Evolutionary conservation across 2,329 filamentous ascomycete species (phyloP), one percentile per base, ranked within the genome.

Genomic region (Pseudocercospora fijiensis): DNA sequence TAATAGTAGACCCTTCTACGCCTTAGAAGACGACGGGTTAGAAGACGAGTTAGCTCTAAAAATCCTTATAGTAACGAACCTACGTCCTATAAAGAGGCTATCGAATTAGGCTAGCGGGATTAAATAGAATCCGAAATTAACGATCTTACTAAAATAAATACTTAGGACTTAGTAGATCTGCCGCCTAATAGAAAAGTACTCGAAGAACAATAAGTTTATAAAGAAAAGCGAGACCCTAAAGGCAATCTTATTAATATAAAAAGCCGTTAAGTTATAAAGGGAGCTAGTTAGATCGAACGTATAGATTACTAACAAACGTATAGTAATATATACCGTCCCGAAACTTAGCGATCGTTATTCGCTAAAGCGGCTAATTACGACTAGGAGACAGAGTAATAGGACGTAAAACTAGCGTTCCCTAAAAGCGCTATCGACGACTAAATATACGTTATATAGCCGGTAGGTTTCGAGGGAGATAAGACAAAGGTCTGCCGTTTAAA

Each of bases 391-490:
- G 56, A 37, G 22, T 26, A 58, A 58, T 41, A 41, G 33, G 28
- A 58, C 33, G 30, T 58, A 62, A 62, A 37, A 37, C 13, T 37
- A 37, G 30, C 30, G 30, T 37, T 37, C 13, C 13, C 30, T 37
- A 37, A 37, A 57, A 62, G 60, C 55, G n/a, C 55, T 57, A 62
- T 62, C 49, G 53, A 62, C 58, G 58, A 62, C 11, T 52, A 62
- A 37, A 51, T 62, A 30, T 62, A 62, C 27, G 41, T 62, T n/a
- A 26, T 57, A 22, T 20, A 62, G 60, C 60, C 52, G 33, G 58
- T 57, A 24, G 60, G 60, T 57, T 62, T 62, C 52, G 52, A 57
- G 20, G 41, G 37, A 18, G 37, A 56, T 22, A 55, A 56, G 13
- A 49, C 33, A 51, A 57, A 56, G 26, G 60, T 62, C 22, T 62